Evolutionary conservation across 2,329 filamentous ascomycete genomes (phyloP), one percentile per base, ranked within the genome.

Genomic region (Exophiala phaeomuriformis): DNA sequence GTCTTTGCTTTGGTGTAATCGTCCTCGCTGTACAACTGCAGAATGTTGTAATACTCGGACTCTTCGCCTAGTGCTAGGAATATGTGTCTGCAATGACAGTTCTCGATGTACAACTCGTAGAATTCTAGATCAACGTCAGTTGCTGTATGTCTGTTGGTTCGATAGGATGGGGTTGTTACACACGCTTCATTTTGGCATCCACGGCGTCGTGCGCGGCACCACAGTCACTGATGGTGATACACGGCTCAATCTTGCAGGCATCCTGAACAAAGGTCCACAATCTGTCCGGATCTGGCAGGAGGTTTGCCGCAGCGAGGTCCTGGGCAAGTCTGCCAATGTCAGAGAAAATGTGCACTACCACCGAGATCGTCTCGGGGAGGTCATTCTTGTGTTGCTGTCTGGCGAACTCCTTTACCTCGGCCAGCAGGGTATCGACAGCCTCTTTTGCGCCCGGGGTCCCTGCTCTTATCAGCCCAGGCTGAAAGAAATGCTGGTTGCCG

Each of bases 61-160:
- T 52, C 32, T 6, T 53, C 49, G 3, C 52, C 51, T 8, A 61
- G 36, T 7, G 56, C 59, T 9, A 61, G 54, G 45, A 59, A 57
- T 31, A 59, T 37, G 39, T 61, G 59, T 42, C 56, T 45, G 43
- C 56, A 59, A 35, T 61, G 59, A 47, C 56, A 61, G 36, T 61
- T 61, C 48, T 61, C 59, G 30, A 61, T 47, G 39, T 52, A 53
- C 29, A 61, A 30, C 46, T 57, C 54, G 44, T 61, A 61, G 50
- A 54, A 53, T 39, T 58, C 58, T 60, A 39, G 43, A n/a, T n/a
- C 19, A 7, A 6, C 10, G 33, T 60, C 36, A 60, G 58, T 31
- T 35, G 10, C 19, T 19, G 19, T 19, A 19, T 19, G 19, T 19
- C 19, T 30, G 27, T 29, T 40, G 33, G 6, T 28, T 33, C 33